These are phyloP conservation scores for Arctostaphylos glauca DNA, from an alignment of 148 eudicot species.

Conservation along the genomic window DNA sequence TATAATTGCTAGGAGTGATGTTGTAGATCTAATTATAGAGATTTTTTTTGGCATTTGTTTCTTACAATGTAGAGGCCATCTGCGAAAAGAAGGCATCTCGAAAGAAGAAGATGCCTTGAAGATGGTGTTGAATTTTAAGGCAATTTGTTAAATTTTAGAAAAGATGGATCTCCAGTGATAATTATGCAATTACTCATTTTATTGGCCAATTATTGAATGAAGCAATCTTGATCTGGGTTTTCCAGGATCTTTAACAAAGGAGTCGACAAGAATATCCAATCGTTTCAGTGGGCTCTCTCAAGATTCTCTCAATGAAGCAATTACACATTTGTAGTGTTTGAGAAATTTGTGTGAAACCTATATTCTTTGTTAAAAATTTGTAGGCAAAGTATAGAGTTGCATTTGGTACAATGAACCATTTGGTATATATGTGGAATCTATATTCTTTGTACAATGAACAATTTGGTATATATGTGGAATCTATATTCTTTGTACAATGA, in stretches of 20 bases:
- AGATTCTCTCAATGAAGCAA: no score
- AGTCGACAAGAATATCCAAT: conserved; percentile 40
- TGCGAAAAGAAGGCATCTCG: conserved; percentile 95
- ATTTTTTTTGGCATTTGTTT: conserved; percentile 61
- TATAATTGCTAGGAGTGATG: neutral
- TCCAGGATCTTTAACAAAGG: conserved; percentile 55
- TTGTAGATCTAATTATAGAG: neutral
- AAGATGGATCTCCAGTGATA: conserved; percentile 95
- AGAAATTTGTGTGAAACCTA: no score
- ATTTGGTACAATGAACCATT: no score
- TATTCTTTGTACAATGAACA: no score
- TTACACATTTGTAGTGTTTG: no score
- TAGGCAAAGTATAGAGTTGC: no score
- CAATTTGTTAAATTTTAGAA: conserved; percentile 75
- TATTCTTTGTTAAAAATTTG: no score
- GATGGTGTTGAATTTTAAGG: conserved; percentile 92
- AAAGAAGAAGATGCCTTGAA: conserved; percentile 85
- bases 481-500: no score
- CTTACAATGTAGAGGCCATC: conserved; percentile 95
- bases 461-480: no score
- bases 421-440: no score
- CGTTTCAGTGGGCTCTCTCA: conserved; percentile 24
- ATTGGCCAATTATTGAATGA: conserved; percentile 82
- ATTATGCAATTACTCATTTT: conserved; percentile 71
- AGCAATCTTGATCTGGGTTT: conserved; percentile 72